Evolutionary conservation across 1,284 basidiomycete genomes (phyloP).

Genomic region (Cutaneotrichosporon dermatis): DNA sequence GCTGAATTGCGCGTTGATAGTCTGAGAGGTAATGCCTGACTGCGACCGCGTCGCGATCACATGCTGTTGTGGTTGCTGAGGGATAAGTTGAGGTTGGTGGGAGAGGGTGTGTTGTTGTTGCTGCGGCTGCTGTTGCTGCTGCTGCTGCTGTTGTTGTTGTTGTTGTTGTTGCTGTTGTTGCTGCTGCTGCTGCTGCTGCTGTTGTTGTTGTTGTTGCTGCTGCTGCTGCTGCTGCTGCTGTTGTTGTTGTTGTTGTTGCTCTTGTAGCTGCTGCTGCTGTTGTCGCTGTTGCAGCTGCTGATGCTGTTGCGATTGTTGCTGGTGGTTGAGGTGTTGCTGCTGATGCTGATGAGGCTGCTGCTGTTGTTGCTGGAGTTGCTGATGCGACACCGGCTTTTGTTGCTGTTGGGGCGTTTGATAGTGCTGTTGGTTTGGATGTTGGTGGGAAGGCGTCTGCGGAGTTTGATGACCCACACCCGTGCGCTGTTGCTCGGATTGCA

Average conservation of each 20-base stretch:
- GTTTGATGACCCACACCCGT: background rate
- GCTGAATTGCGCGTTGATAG: background rate
- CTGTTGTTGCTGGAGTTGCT: conserved; percentile 2
- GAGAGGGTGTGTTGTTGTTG: conserved; percentile 8
- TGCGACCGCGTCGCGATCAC: background rate
- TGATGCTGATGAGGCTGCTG: background rate
- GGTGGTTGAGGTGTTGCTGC: too few species aligned
- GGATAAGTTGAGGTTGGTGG: conserved; percentile 6
- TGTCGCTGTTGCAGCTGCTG: too few species aligned
- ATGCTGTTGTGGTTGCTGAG: conserved; percentile 4
- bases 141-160: conserved; percentile 14
- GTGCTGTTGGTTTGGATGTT: conserved; percentile 1
- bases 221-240: too few species aligned
- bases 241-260: too few species aligned
- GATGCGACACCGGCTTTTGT: background rate
- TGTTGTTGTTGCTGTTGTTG: background rate
- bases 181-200: too few species aligned
- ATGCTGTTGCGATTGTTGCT: too few species aligned
- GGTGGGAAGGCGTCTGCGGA: conserved; percentile 6
- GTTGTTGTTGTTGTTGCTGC: too few species aligned
- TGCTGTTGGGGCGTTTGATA: background rate
- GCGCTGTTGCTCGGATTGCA: too few species aligned
- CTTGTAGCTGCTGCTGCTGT: too few species aligned
- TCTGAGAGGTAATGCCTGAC: background rate
- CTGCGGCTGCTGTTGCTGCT: conserved; percentile 12